Evolutionary conservation across 2,329 filamentous ascomycete species (phyloP), one percentile per base, ranked within the genome.

Genomic region (Botrytis fragariae): DNA sequence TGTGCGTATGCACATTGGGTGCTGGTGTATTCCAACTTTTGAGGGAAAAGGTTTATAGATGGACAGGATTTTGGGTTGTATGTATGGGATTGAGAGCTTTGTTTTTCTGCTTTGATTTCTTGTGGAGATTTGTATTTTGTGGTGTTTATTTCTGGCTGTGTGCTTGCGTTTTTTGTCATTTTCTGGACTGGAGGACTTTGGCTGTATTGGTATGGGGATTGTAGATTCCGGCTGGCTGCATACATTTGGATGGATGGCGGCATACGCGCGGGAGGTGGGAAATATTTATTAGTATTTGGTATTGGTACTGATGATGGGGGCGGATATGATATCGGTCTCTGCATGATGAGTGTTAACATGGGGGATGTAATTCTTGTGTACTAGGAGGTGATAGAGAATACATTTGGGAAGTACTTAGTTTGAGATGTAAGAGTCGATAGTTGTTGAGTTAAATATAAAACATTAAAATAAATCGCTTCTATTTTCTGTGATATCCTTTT

Each of bases 41-140:
- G 39, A 37, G 35, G 45, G n/a, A 39, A 69, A 69, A 69, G 65
- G n/a, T 37, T 59, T 69, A 69, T 69, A 69, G 65, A 69, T 32
- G 65, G 65, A 57, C 32, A 22, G 48, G 65, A 25, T 32, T 57
- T 16, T 25, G 9, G 65, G n/a, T 57, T 57, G 48, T 57, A 59
- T 32, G 35, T 29, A 69, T 57, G 65, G 65, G 51, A 57, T 69
- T 22, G 35, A 69, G 35, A 57, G 37, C 29, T 20, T 42, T 32
- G 25, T 51, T 69, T 57, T 69, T n/a, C 25, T 9, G n/a, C 25
- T 42, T 32, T 57, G n/a, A 4, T 57, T 59, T 69, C 18, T 25
- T 44, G n/a, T 37, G 20, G 18, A 37, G 48, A 32, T 57, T 32
- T 57, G 48, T 69, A 32, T 69, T 32, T 12, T 29, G 63, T 57